Evolutionary conservation across 2,329 filamentous ascomycete species (phyloP), one percentile per base, ranked within the genome.

Genomic region (Sphaerostilbella broomeana): DNA sequence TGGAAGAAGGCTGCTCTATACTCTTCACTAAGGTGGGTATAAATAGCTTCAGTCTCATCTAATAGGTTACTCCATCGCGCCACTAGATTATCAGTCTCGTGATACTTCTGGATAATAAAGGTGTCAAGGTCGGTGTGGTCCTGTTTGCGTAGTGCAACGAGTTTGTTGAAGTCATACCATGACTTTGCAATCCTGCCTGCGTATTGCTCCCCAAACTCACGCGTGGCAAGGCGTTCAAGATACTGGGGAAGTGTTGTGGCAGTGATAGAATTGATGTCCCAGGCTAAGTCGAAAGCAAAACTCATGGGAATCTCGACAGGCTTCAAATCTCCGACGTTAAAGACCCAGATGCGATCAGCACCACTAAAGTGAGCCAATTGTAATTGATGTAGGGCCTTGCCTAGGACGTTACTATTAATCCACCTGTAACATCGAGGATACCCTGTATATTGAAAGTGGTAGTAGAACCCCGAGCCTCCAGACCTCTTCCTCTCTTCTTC

Each of bases 271-370:
- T 67, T 56, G 13, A 75, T 66, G 38, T 80, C 65, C 58, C 77
- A 80, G 0, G 75, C 75, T 24, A 79, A 59, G 12, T 71, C 67
- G 49, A 79, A 65, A 46, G 70, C 73, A 49, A 75, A 74, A 18
- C 65, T 68, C 40, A 76, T 70, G 0, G 73, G 70, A 0, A 75
- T 56, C 51, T 77, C 74, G 15, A 73, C 60, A 1, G 74, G 72
- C 49, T 80, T 81, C 30, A 80, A 61, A 45, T 81, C 76, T 9
- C 75, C 76, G 2, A 80, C 72, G 28, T 81, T 81, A 44, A 80
- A 73, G 15, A 80, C 64, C 77, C 77, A 80, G 18, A 80, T 74
- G 12, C 70, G 63, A 20, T 68, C 61, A 2, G 74, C 75, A 2
- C 55, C 52, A 15, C 53, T 48, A 1, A 50, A 61, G 37, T 79